These are phyloP conservation scores for Sanghuangporus weigelae DNA, from an alignment of 1,284 basidiomycete genomes.

Conservation along the genomic window DNA sequence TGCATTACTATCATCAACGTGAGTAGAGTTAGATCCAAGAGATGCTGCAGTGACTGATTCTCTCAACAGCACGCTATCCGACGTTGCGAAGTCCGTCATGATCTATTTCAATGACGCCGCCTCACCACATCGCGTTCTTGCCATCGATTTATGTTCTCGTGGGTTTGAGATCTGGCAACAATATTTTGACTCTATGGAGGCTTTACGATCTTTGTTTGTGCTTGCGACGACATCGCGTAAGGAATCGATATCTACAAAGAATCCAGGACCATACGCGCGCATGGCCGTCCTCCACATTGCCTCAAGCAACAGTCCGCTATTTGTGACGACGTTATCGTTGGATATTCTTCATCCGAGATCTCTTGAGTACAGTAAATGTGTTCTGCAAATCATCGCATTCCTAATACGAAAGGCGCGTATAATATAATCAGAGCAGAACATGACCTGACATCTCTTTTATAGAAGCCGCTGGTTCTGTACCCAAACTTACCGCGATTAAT, in stretches of 20 bases:
- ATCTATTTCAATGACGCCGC: slow-evolving; percentile 71
- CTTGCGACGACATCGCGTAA: slow-evolving; percentile 73
- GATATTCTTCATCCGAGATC: slow-evolving; percentile 84
- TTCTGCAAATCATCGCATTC: slow-evolving; percentile 92
- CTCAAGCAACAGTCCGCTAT: slow-evolving; percentile 77
- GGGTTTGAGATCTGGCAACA: slow-evolving; percentile 95
- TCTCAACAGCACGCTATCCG: slow-evolving; percentile 64
- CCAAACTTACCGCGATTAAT: slow-evolving; percentile 83
- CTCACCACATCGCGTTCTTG: slow-evolving; percentile 63
- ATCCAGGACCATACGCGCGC: slow-evolving; percentile 64
- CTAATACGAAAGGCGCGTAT: slow-evolving; percentile 79
- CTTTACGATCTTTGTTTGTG: slow-evolving; percentile 81
- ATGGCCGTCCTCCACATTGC: slow-evolving; percentile 84
- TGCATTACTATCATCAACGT: slow-evolving; percentile 71
- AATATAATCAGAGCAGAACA: not conserved
- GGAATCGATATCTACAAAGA: slow-evolving; percentile 59
- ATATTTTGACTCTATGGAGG: slow-evolving; percentile 87
- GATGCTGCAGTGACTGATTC: not conserved
- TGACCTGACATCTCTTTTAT: not conserved
- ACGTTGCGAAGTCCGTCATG: slow-evolving; percentile 79
- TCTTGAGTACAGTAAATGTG: slow-evolving; percentile 78
- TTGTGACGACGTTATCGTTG: slow-evolving; percentile 92
- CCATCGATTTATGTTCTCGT: slow-evolving; percentile 84
- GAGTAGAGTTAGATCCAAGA: slow-evolving; percentile 17
- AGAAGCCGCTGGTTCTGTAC: slow-evolving; percentile 85